phyloP scores from a whole-genome alignment of 2,329 filamentous ascomycete genomes.

The Pseudonectria foliicola region DNA sequence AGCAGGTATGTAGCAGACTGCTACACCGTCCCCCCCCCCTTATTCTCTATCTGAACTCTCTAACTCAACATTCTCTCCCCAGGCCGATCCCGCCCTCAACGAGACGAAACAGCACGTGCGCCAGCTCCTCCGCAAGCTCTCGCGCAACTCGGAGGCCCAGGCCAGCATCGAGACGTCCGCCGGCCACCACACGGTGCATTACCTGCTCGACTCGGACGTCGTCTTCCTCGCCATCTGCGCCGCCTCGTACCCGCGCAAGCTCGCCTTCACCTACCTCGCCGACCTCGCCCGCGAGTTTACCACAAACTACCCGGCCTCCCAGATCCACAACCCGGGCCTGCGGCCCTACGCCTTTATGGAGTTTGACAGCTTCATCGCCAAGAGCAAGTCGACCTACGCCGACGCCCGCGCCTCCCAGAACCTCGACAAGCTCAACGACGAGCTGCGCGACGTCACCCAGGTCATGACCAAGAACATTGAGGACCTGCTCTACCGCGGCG shows the following conservation, averaged over 20 bases:
- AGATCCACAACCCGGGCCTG: constrained; percentile 67
- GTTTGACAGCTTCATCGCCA: constrained; percentile 94
- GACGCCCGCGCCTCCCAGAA: constrained; percentile 88
- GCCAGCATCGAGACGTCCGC: constrained; percentile 80
- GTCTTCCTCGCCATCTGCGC: constrained; percentile 94
- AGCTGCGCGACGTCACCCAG: constrained; percentile 94
- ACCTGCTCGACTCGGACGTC: constrained; percentile 74
- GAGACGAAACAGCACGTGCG: constrained; percentile 90
- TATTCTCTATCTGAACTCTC: constrained; percentile 1
- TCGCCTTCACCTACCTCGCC: constrained; percentile 95
- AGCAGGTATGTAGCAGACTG: constrained; percentile 45
- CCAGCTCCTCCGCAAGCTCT: constrained; percentile 80
- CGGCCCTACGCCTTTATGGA: constrained; percentile 96
- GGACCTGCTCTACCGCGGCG: constrained; percentile 89
- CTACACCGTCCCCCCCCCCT: constrained; percentile 24
- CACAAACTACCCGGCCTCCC: constrained; percentile 66
- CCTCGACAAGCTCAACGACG: constrained; percentile 90
- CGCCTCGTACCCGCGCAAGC: constrained; percentile 89
- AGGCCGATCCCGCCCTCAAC: constrained; percentile 64
- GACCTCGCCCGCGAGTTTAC: constrained; percentile 89
- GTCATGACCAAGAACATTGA: constrained; percentile 99
- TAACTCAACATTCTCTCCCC: neutral
- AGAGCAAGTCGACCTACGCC: constrained; percentile 89
- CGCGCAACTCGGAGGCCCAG: constrained; percentile 81
- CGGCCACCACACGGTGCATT: constrained; percentile 70